These are phyloP conservation scores for Kitagawia praeruptora DNA, from an alignment of 129 eudicot genomes.

Conservation along the genomic window DNA sequence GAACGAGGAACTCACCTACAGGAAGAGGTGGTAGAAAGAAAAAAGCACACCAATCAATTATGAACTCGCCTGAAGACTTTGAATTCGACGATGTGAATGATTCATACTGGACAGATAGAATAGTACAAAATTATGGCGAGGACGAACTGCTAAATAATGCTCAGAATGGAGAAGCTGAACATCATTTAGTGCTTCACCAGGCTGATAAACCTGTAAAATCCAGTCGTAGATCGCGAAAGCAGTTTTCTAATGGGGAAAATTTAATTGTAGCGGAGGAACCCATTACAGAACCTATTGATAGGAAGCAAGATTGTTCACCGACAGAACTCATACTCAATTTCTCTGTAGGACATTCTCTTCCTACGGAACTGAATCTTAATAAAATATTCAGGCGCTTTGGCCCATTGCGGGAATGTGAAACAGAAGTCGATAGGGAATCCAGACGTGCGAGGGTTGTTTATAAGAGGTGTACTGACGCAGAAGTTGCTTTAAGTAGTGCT, in stretches of 20 bases:
- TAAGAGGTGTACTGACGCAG: conserved; percentile 87
- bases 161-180: conserved; percentile 33
- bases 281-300: conserved; percentile 18
- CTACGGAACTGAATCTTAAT: conserved; percentile 8
- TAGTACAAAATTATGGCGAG: conserved; percentile 67
- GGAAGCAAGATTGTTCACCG: conserved; percentile 6
- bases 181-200: conserved; percentile 27
- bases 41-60: neutral
- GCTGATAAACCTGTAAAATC: conserved; percentile 36
- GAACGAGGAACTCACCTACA: conserved; percentile 16
- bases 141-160: conserved; percentile 38
- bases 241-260: neutral
- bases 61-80: conserved; percentile 45
- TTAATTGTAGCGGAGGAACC: conserved; percentile 8
- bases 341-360: conserved; percentile 1
- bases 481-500: conserved; percentile 79
- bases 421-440: conserved; percentile 56
- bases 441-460: conserved; percentile 79
- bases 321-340: conserved; percentile 8
- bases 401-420: conserved; percentile 39
- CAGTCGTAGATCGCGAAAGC: conserved; percentile 22
- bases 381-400: conserved; percentile 10
- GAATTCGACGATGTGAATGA: conserved; percentile 84
- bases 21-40: conserved; percentile 46
- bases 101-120: conserved; percentile 93